Evolutionary conservation across 2,329 filamentous ascomycete species (phyloP), one percentile per base, ranked within the genome.

Genomic region (Verticillium nonalfalfae): DNA sequence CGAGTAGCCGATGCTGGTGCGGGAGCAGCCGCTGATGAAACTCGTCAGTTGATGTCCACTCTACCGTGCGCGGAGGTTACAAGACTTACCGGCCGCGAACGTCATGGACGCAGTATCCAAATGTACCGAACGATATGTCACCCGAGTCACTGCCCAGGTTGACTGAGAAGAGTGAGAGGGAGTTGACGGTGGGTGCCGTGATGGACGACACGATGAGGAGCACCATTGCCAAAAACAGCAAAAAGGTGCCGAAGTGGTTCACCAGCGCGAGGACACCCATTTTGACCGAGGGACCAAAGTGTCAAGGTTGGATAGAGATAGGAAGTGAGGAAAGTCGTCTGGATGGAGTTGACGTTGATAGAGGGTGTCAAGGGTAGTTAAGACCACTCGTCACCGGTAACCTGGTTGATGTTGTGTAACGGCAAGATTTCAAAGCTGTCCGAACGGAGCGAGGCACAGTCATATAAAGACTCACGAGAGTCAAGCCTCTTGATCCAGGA

Each of bases 171-270:
- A 89, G 73, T 55, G 78, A 74, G 54, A 87, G 76, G 66, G 80
- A 67, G 67, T 84, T 76, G 66, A 86, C 78, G 54, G 88, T 81
- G 9, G 86, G 86, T 0, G 85, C 75, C 2, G 85, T 82, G 64
- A 88, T 83, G 64, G 78, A 80, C 61, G 82, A 82, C 64, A 88
- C 75, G 62, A 88, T 72, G 61, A 88, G 78, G 57, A 88, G 78
- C 59, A 85, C 74, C 56, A 80, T 76, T 54, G 84, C 77, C 39
- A 76, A 73, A 61, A 88, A 78, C 57, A 88, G 77, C 67, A 87
- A 72, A 66, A 85, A 79, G 34, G 82, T 82, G 71, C 84, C 85
- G 60, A 86, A 72, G 69, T 85, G 79, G 72, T 85, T 83, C 65
- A 85, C 73, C 66, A 81, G 78, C 62, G 75, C 76, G 61, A 78